Conservation (phyloP, 306 rosid genomes). For the Alnus rubra region DNA sequence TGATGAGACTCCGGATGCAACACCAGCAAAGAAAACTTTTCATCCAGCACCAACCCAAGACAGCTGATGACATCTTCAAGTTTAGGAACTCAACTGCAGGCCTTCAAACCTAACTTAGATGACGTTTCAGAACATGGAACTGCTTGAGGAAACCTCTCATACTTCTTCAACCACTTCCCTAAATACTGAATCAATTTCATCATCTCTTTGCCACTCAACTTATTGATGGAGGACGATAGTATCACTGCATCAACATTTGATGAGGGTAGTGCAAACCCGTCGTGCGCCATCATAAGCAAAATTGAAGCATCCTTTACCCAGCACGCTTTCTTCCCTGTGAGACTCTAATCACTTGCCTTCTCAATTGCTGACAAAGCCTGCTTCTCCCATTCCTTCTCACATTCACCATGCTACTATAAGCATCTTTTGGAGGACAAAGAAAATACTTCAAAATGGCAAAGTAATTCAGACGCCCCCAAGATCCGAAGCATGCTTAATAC, state of each 20-base stretch:
- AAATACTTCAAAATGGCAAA: conserved; percentile 65
- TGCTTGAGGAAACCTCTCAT: conserved; percentile 79
- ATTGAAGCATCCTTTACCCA: conserved; percentile 69
- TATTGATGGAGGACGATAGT: conserved; percentile 51
- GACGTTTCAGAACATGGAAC: conserved; percentile 54
- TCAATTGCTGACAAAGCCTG: conserved; percentile 63
- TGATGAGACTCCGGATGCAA: conserved; percentile 74
- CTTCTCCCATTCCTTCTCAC: conserved; percentile 81
- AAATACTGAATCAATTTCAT: conserved; percentile 60
- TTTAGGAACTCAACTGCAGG: conserved; percentile 77
- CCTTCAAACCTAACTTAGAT: conserved; percentile 51
- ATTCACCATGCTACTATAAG: conserved; percentile 33
- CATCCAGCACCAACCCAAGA: conserved; percentile 65
- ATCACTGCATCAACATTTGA: conserved; percentile 57
- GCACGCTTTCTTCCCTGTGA: conserved; percentile 30
- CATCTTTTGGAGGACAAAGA: conserved; percentile 55
- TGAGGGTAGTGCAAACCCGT: conserved; percentile 82
- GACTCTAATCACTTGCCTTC: conserved; percentile 45
- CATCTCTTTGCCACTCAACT: conserved; percentile 71
- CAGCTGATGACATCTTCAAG: conserved; percentile 68
- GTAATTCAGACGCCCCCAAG: conserved; percentile 61
- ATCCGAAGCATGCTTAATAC: conserved; percentile 62
- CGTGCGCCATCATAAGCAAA: conserved; percentile 78
- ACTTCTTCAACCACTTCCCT: conserved; percentile 85
- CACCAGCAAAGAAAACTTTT: conserved; percentile 64